Percentiles rank a stretch among this genome's conserved stretches.
phyloP scores from a whole-genome alignment of 1,139 yeast genomes.

The Zygoascus meyerae region DNA sequence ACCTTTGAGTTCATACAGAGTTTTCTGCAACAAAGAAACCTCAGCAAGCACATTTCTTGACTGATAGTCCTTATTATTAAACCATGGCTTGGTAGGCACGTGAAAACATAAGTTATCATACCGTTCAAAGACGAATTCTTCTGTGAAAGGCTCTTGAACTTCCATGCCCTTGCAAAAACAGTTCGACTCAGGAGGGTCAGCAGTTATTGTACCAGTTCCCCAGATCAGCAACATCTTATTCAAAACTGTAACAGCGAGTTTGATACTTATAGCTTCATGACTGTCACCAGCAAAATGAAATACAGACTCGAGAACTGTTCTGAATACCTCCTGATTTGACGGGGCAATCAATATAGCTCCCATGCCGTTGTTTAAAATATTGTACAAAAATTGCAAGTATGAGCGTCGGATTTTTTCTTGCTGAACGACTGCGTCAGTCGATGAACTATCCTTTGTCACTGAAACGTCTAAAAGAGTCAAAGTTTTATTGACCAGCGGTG shows the following conservation, averaged over 20 bases:
- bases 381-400: constrained; percentile 61
- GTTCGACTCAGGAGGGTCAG: constrained; percentile 37
- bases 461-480: constrained; percentile 49
- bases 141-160: constrained; percentile 56
- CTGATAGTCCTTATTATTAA: constrained; percentile 73
- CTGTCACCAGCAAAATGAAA: constrained; percentile 62
- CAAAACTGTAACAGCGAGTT: constrained; percentile 64
- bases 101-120: constrained; percentile 68
- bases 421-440: constrained; percentile 39
- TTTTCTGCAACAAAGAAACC: constrained; percentile 61
- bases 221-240: constrained; percentile 60
- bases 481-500: constrained; percentile 67
- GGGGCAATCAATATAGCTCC: constrained; percentile 70
- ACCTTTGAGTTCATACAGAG: constrained; percentile 43
- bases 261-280: constrained; percentile 49
- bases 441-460: constrained; percentile 37
- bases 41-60: constrained; percentile 70
- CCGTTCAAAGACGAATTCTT: constrained; percentile 62
- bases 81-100: constrained; percentile 66
- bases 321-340: constrained; percentile 56
- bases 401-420: constrained; percentile 55
- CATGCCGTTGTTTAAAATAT: constrained; percentile 69
- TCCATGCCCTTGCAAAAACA: constrained; percentile 50
- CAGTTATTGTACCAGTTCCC: constrained; percentile 64
- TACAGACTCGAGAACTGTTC: constrained; percentile 57